These are phyloP conservation scores for Saccharomycopsis hybrid DNA, from an alignment of 1,139 yeast species.

Conservation along the genomic window DNA sequence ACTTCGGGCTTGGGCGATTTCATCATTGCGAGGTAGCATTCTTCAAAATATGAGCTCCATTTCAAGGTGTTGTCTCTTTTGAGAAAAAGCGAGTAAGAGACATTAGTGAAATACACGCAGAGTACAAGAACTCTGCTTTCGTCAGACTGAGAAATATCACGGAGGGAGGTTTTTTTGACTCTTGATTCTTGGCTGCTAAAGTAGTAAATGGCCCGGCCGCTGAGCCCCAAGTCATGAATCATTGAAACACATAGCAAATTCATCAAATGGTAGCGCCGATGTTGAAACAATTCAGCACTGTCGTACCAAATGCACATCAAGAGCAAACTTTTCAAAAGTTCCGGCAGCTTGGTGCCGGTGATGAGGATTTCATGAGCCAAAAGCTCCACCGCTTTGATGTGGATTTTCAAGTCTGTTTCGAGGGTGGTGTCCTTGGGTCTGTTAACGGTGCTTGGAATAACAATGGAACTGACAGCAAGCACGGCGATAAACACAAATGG, in stretches of 20 bases:
- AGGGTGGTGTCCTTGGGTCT: conserved; percentile 21
- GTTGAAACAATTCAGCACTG: conserved; percentile 74
- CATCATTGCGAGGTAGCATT: conserved; percentile 48
- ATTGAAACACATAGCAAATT: conserved; percentile 61
- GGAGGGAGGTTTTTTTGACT: conserved; percentile 27
- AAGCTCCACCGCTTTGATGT: conserved; percentile 51
- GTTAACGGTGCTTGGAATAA: conserved; percentile 28
- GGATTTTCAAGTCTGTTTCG: conserved; percentile 41
- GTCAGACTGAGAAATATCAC: conserved; percentile 29
- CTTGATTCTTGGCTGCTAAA: conserved; percentile 36
- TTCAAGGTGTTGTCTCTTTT: conserved; percentile 46
- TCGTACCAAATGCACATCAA: conserved; percentile 74
- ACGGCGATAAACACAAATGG: conserved; percentile 63
- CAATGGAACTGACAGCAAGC: conserved; percentile 53
- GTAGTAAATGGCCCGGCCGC: conserved; percentile 41
- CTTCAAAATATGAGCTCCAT: conserved; percentile 48
- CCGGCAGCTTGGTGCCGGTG: conserved; percentile 66
- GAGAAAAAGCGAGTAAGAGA: conserved; percentile 47
- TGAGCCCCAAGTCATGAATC: conserved; percentile 70
- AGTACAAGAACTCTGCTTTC: conserved; percentile 42
- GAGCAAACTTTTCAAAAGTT: conserved; percentile 56
- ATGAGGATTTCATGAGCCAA: conserved; percentile 59
- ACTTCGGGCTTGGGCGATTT: conserved; percentile 30
- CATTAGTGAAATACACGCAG: conserved; percentile 44
- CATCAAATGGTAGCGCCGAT: conserved; percentile 68